These are phyloP conservation scores for Conidiobolus incongruus DNA, from an alignment of 371 early-diverging fungal species.

Conservation along the genomic window DNA sequence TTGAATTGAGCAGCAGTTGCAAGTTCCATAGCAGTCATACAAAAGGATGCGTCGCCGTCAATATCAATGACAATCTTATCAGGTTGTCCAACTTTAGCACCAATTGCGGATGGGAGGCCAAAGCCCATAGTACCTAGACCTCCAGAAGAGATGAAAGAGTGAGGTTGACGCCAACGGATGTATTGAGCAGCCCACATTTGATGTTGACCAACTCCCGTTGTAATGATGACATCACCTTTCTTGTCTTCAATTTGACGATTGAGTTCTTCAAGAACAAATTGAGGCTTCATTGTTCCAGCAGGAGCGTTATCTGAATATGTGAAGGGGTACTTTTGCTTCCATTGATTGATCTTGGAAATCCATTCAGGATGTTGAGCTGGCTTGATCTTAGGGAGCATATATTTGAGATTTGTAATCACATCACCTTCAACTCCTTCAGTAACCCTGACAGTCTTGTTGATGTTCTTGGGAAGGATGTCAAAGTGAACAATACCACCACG, in stretches of 20 bases:
- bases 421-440: conserved; percentile 87
- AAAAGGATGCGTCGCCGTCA: conserved; percentile 93
- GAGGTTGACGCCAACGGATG: conserved; percentile 73
- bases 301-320: conserved; percentile 21
- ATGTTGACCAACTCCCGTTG: conserved; percentile 96
- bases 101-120: conserved; percentile 86
- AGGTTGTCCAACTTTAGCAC: conserved; percentile 84
- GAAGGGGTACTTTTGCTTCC: conserved; percentile 87
- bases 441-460: conserved; percentile 87
- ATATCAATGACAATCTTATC: conserved; percentile 87
- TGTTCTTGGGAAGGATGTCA: conserved; percentile 96
- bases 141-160: conserved; percentile 77
- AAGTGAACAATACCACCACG: conserved; percentile 94
- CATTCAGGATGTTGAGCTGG: conserved; percentile 47
- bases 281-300: conserved; percentile 50
- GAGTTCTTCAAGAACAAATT: conserved; percentile 78
- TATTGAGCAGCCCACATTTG: conserved; percentile 94
- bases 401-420: conserved; percentile 58
- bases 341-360: conserved; percentile 48
- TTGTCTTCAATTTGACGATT: conserved; percentile 50
- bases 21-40: conserved; percentile 95
- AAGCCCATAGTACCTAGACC: conserved; percentile 97
- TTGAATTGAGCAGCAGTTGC: conserved; percentile 89
- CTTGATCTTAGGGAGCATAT: conserved; percentile 55
- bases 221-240: conserved; percentile 80